These are phyloP conservation scores for Tricholoma sp. DNA, from an alignment of 768 basidiomycete genomes.

Conservation along the genomic window DNA sequence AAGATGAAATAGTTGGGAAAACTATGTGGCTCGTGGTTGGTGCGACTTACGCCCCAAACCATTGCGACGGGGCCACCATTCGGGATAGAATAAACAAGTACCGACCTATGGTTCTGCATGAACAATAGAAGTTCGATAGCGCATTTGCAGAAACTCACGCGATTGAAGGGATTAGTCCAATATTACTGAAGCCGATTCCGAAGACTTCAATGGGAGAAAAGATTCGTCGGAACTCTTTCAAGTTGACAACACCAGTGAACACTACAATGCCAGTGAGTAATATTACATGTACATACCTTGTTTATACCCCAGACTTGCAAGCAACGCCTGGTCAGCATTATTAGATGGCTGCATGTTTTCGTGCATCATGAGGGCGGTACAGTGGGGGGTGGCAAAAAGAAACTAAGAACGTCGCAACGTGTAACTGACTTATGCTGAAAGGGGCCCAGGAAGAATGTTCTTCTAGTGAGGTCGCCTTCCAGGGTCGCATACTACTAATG, in stretches of 20 bases:
- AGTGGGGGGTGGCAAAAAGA: no score
- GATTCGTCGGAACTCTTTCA: conserved; percentile 44
- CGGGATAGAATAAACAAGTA: conserved; percentile 50
- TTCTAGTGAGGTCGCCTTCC: no score
- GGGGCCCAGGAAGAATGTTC: background rate
- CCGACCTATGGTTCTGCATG: conserved; percentile 21
- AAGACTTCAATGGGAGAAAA: conserved; percentile 61
- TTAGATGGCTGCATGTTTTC: background rate
- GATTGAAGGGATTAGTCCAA: conserved; percentile 62
- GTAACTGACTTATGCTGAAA: background rate
- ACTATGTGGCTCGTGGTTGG: background rate
- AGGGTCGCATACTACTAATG: no score
- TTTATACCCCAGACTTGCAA: conserved; percentile 18
- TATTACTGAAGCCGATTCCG: conserved; percentile 65
- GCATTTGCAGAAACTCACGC: conserved; percentile 26
- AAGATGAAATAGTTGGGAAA: background rate
- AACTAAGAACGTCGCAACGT: background rate
- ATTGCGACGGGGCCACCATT: conserved; percentile 66
- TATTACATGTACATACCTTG: conserved; percentile 10
- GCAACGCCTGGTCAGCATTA: conserved; percentile 14
- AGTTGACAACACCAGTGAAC: background rate
- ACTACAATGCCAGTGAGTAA: background rate
- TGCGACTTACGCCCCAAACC: conserved; percentile 61
- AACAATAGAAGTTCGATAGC: background rate
- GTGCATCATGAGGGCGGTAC: no score